Evolutionary conservation across 1,139 yeast genomes (phyloP).

Genomic region (Scheffersomyces lignicola): DNA sequence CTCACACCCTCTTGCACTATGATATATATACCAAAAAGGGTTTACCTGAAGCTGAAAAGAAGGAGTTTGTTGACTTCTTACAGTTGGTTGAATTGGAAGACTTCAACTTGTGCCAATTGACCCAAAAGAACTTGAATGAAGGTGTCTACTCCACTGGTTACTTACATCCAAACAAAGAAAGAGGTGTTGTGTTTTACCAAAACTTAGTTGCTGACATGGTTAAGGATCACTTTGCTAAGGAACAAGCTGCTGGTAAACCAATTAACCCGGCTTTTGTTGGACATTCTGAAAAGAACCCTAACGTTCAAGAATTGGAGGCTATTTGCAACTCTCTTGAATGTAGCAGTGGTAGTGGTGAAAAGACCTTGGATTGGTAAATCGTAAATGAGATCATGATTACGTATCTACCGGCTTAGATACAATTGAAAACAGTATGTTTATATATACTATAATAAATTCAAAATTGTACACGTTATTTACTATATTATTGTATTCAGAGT

Average conservation of each 20-base stretch:
- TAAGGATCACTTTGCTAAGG: constrained; percentile 49
- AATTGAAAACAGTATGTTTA: neutral
- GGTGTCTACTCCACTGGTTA: constrained; percentile 59
- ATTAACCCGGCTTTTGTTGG: constrained; percentile 56
- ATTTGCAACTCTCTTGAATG: constrained; percentile 53
- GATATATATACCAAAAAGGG: constrained; percentile 65
- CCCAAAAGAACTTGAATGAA: constrained; percentile 60
- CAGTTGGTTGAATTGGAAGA: constrained; percentile 63
- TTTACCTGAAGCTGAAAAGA: constrained; percentile 47
- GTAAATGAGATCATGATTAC: neutral
- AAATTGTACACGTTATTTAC: constrained; percentile 8
- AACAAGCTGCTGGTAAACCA: constrained; percentile 42
- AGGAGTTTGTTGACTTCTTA: constrained; percentile 62
- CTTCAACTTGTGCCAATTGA: constrained; percentile 55
- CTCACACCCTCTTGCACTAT: constrained; percentile 56
- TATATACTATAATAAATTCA: constrained; percentile 1
- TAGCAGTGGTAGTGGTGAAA: constrained; percentile 8
- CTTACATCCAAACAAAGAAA: constrained; percentile 59
- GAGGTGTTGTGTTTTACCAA: constrained; percentile 59
- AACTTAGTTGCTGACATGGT: constrained; percentile 59
- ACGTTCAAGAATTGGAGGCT: constrained; percentile 49
- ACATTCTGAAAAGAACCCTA: constrained; percentile 33
- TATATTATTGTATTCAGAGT: constrained; percentile 14
- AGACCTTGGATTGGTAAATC: constrained; percentile 11
- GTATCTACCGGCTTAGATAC: constrained; percentile 1